phyloP scores from a whole-genome alignment of 495 filamentous ascomycete species.

The Mytilinidion resinicola region DNA sequence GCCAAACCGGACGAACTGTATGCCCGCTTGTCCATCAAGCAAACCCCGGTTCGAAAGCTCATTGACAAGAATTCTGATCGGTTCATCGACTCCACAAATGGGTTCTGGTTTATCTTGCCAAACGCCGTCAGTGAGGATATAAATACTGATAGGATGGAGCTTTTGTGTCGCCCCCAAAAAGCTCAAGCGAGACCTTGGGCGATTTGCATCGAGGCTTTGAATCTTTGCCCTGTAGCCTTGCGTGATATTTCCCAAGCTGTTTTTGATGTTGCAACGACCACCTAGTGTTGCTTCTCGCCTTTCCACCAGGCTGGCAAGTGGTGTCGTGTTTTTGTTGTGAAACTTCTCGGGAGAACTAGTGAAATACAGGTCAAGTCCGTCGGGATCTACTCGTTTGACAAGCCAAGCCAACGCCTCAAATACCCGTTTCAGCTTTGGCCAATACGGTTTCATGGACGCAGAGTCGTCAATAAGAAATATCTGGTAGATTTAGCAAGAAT shows the following conservation, averaged over 20 bases:
- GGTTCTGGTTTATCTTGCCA: too few relatives aligned
- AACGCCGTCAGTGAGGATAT: slow-evolving; percentile 39
- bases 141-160: slow-evolving; percentile 29
- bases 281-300: background rate
- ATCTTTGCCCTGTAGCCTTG: background rate
- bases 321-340: slow-evolving; percentile 3
- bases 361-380: slow-evolving; percentile 38
- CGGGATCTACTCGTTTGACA: slow-evolving; percentile 30
- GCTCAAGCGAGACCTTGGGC: slow-evolving; percentile 9
- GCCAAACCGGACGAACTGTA: slow-evolving; percentile 43
- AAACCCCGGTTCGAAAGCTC: slow-evolving; percentile 21
- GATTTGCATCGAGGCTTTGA: background rate
- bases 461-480: slow-evolving; percentile 42
- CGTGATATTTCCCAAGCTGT: background rate
- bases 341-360: slow-evolving; percentile 21
- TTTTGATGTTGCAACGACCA: slow-evolving; percentile 2
- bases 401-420: slow-evolving; percentile 34
- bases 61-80: slow-evolving; percentile 27
- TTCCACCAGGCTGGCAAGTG: slow-evolving; percentile 24
- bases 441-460: slow-evolving; percentile 31
- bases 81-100: slow-evolving; percentile 14
- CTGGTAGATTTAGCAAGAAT: too few relatives aligned
- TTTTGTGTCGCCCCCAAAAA: background rate
- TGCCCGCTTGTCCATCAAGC: slow-evolving; percentile 28
- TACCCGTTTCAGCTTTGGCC: slow-evolving; percentile 21